These are phyloP conservation scores for Aspergillus nanangensis DNA, from an alignment of 495 filamentous ascomycete species.

Conservation along the genomic window DNA sequence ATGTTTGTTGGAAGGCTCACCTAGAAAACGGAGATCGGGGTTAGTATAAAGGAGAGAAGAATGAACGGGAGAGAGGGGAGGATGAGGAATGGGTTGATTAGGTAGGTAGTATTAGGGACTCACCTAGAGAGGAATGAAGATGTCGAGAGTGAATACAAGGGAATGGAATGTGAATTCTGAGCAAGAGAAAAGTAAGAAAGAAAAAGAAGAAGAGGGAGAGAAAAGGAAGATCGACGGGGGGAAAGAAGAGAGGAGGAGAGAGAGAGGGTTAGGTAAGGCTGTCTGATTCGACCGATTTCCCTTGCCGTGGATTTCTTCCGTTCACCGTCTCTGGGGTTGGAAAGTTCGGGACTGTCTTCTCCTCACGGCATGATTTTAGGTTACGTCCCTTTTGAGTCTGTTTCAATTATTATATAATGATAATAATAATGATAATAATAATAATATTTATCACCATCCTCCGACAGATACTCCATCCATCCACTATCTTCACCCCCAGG, in stretches of 20 bases:
- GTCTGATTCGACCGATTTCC: slow-evolving; percentile 7
- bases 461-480: no score
- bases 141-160: no score
- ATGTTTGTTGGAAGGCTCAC: neutral
- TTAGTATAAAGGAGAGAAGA: neutral
- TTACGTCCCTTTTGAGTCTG: no score
- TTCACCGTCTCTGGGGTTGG: neutral
- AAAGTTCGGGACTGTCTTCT: neutral
- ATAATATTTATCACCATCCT: no score
- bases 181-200: neutral
- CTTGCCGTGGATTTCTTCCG: neutral
- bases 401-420: no score
- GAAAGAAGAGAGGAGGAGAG: slow-evolving; percentile 5
- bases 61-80: neutral
- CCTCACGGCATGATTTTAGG: neutral
- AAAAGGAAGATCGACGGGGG: slow-evolving; percentile 6
- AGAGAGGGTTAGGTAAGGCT: no score
- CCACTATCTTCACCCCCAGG: no score
- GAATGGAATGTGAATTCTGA: no score
- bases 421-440: no score
- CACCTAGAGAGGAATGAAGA: no score
- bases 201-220: slow-evolving; percentile 10
- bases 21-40: neutral
- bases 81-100: neutral
- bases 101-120: no score